Evolutionary conservation across 73 alveolate species (phyloP).

Genomic region (Paramecium primaurelia): DNA sequence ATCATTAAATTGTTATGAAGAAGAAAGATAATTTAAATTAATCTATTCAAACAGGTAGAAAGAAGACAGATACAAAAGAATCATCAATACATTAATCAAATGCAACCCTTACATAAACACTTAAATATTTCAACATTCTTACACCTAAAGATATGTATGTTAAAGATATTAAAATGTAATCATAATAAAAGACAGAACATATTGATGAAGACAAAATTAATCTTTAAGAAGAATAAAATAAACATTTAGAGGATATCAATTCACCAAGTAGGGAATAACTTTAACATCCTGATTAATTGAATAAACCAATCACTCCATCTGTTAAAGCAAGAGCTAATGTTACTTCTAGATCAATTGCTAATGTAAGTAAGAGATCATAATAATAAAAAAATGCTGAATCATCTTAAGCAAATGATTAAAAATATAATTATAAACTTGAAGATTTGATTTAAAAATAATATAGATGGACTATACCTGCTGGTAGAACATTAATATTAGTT

Average conservation of each 20-base stretch:
- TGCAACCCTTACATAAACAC: background rate
- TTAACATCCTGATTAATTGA: constrained; percentile 58
- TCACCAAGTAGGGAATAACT: constrained; percentile 37
- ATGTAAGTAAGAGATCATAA: constrained; percentile 11
- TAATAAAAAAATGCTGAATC: constrained; percentile 67
- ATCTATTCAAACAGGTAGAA: background rate
- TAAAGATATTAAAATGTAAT: constrained; percentile 52
- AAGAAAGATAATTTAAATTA: constrained; percentile 58
- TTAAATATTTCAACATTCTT: constrained; percentile 14
- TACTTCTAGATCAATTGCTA: constrained; percentile 41
- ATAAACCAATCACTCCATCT: background rate
- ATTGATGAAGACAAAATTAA: constrained; percentile 50
- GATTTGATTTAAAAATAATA: constrained; percentile 76
- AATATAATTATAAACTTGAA: constrained; percentile 75
- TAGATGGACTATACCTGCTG: constrained; percentile 97
- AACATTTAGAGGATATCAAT: constrained; percentile 29
- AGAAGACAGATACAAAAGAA: constrained; percentile 30
- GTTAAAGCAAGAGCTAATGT: constrained; percentile 46
- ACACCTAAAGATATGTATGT: constrained; percentile 69
- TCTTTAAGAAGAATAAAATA: constrained; percentile 68
- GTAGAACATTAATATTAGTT: constrained; percentile 82
- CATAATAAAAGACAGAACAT: constrained; percentile 69
- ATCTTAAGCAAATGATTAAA: constrained; percentile 64
- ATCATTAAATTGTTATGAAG: constrained; percentile 88
- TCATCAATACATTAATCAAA: background rate